Evolutionary conservation across 2,329 filamentous ascomycete species (phyloP), one percentile per base, ranked within the genome.

Genomic region (Lasiodiplodia hormozganensis): DNA sequence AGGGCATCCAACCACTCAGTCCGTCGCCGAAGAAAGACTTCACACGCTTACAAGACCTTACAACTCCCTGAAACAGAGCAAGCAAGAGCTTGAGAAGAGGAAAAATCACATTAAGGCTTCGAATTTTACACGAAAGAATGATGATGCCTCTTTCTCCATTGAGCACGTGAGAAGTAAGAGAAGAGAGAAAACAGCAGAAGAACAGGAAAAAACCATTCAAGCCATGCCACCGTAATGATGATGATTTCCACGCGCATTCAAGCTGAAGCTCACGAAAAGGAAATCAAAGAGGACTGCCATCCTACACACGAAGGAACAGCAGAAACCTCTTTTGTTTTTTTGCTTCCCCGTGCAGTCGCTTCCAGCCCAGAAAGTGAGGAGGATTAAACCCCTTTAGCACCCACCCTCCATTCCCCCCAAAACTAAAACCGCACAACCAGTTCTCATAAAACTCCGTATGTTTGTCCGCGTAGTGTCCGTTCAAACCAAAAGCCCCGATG

Each of bases 401-500:
- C 43, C 43, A 34, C 31, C 31, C 31, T 34, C 34, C 14, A 57
- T 21, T 21, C 54, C 54, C 34, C 25, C 23, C 23, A 12, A 31
- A 31, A 28, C 38, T 18, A 12, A 53, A 53, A 53, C 21, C 6
- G 28, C 18, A 34, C 60, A 47, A 21, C 43, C 43, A 47, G 47
- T 64, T 64, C 60, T 64, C 60, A 28, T 52, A 38, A 52, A 64
- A 64, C 60, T 64, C 60, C 60, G 47, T 62, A 28, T 47, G 57
- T 49, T 57, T 57, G 54, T 47, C 47, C 60, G 58, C 34, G 16
- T n/a, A 64, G 36, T 38, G 21, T 38, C 14, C 10, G 53, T 56
- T 56, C 43, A 64, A 52, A 64, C 58, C 58, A 62, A 43, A 49
- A 62, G 47, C 40, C 58, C 58, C 40, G 38, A 21, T 38, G 28